Evolutionary conservation across 257 asterid species (phyloP).

Genomic region (Mitragyna speciosa): DNA sequence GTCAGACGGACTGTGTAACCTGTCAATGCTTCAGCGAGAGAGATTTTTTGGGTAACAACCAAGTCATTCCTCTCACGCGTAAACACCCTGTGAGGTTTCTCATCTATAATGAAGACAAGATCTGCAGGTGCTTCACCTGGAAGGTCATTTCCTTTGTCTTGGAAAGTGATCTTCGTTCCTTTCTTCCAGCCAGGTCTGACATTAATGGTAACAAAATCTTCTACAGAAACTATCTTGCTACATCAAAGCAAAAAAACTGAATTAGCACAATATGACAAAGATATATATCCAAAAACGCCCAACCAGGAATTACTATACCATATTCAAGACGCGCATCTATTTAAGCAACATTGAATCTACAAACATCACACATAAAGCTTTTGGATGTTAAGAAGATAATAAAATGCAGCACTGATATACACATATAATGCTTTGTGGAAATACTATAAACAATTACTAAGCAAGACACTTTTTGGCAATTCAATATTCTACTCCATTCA

Average conservation of each 20-base stretch:
- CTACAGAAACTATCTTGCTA: slow-evolving; percentile 29
- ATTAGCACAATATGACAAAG: neutral
- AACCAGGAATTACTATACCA: too few species aligned
- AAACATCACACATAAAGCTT: neutral
- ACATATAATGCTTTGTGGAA: neutral
- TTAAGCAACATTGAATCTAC: neutral
- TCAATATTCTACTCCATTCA: neutral
- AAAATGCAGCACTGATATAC: neutral
- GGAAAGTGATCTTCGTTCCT: slow-evolving; percentile 53
- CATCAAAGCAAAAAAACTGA: neutral
- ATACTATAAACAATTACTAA: neutral
- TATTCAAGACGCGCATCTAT: neutral
- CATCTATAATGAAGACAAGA: slow-evolving; percentile 45
- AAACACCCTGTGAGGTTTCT: slow-evolving; percentile 43
- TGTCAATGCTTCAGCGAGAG: slow-evolving; percentile 42
- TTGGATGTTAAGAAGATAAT: neutral
- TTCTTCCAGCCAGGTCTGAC: slow-evolving; percentile 51
- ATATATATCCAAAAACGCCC: neutral
- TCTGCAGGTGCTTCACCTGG: slow-evolving; percentile 44
- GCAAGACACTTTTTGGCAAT: neutral
- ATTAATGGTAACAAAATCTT: slow-evolving; percentile 35
- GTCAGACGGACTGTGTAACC: slow-evolving; percentile 38
- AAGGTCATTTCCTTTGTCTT: slow-evolving; percentile 44
- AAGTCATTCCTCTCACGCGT: slow-evolving; percentile 52
- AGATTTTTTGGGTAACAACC: slow-evolving; percentile 29